Evolutionary conservation across 2,329 filamentous ascomycete species (phyloP).

Genomic region (Fusarium chaquense): DNA sequence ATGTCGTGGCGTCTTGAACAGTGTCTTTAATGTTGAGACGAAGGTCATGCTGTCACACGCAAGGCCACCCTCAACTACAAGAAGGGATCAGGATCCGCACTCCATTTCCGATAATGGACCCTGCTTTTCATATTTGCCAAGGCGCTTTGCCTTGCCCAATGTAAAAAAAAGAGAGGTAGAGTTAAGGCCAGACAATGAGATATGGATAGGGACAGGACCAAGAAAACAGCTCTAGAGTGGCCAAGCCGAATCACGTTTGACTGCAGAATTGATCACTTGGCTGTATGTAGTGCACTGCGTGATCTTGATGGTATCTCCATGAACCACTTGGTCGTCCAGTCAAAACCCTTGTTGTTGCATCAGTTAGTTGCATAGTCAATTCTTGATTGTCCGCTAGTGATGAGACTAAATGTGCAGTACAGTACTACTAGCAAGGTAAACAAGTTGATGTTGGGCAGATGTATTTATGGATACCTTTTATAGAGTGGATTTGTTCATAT

Average conservation of each 20-base stretch:
- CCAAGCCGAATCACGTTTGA: constrained; percentile 33
- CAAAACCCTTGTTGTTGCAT: constrained; percentile 5
- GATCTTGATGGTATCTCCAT: constrained; percentile 28
- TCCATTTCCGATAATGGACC: constrained; percentile 10
- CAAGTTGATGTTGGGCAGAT: not conserved
- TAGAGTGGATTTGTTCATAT: not conserved
- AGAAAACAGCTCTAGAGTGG: constrained; percentile 11
- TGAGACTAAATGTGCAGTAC: not conserved
- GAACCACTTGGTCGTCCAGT: constrained; percentile 12
- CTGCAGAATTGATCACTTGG: constrained; percentile 35
- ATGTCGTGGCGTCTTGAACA: not conserved
- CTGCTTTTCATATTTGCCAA: constrained; percentile 22
- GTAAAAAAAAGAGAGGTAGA: not conserved
- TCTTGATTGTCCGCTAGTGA: constrained; percentile 19
- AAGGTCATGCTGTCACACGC: not conserved
- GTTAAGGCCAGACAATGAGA: not conserved
- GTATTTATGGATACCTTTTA: not conserved
- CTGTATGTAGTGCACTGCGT: constrained; percentile 34
- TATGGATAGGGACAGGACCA: not conserved
- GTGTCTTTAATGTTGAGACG: not conserved
- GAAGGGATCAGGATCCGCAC: constrained; percentile 6
- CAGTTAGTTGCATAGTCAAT: not conserved
- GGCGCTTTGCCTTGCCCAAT: constrained; percentile 3
- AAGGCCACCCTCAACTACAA: constrained; percentile 14
- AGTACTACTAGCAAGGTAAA: not conserved